Conservation (phyloP, 768 basidiomycete species). For the Kwoniella pini region DNA sequence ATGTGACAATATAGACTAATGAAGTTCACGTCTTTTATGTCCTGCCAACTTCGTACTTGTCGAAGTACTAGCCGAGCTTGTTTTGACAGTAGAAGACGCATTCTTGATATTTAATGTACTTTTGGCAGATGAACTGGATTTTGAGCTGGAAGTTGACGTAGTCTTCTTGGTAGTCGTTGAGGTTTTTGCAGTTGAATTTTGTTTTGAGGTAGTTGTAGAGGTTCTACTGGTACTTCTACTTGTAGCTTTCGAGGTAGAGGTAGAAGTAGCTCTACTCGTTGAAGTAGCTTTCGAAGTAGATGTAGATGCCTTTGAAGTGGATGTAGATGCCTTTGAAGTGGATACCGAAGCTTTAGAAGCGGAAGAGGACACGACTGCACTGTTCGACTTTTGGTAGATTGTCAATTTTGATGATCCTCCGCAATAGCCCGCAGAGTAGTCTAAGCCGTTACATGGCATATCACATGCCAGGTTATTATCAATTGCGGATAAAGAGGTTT, state of each 20-base stretch:
- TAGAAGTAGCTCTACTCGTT: neutral
- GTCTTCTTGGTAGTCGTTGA: neutral
- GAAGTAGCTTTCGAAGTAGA: neutral
- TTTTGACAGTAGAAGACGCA: neutral
- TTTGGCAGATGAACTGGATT: neutral
- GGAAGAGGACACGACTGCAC: neutral
- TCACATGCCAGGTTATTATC: conserved; percentile 13
- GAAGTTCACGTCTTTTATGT: neutral
- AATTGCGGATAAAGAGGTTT: conserved; percentile 11
- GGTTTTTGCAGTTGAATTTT: neutral
- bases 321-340: neutral
- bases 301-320: neutral
- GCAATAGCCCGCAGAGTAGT: conserved; percentile 23
- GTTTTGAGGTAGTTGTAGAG: neutral
- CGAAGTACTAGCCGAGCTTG: neutral
- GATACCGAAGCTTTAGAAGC: neutral
- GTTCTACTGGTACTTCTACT: neutral
- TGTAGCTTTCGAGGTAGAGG: neutral
- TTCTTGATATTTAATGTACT: neutral
- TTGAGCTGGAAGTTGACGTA: neutral
- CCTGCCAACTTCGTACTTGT: conserved; percentile 2
- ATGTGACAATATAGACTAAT: neutral
- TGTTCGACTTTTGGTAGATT: conserved; percentile 25
- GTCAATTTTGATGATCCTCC: conserved; percentile 25
- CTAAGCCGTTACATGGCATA: conserved; percentile 17